Conservation (phyloP, 2,329 filamentous ascomycete species). For the Amylocarpus encephaloides region DNA sequence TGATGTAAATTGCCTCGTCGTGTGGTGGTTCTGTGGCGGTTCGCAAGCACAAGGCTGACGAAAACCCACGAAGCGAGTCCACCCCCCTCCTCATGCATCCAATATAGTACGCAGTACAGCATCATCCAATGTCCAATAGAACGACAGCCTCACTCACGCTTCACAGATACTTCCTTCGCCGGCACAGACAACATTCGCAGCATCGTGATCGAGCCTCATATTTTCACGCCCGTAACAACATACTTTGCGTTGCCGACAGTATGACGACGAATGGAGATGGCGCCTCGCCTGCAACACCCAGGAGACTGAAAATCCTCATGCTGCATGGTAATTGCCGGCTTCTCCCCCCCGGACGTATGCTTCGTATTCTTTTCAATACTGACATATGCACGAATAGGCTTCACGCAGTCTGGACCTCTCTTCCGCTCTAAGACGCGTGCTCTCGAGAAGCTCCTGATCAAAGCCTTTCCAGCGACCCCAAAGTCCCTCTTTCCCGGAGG, state of each 20-base stretch:
- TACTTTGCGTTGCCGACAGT: neutral
- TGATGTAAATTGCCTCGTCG: neutral
- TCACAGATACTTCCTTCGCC: neutral
- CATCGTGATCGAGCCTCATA: conserved; percentile 4
- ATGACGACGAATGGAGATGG: conserved; percentile 8
- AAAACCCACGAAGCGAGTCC: neutral
- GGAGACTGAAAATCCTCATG: conserved; percentile 63
- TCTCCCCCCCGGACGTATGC: neutral
- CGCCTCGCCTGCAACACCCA: conserved; percentile 3
- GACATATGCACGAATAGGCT: conserved; percentile 44
- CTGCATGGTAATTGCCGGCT: conserved; percentile 52
- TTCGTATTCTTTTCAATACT: neutral
- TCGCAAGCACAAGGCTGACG: conserved; percentile 8
- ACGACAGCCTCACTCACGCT: conserved; percentile 9
- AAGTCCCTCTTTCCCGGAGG: conserved; percentile 44
- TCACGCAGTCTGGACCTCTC: conserved; percentile 79
- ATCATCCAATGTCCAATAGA: conserved; percentile 8
- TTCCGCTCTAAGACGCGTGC: conserved; percentile 88
- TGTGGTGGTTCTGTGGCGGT: conserved; percentile 2
- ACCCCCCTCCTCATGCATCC: neutral
- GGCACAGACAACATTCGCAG: neutral
- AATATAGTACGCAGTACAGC: no score
- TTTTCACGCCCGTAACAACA: neutral
- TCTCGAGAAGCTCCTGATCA: conserved; percentile 71
- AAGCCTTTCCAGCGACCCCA: conserved; percentile 57